These are phyloP conservation scores for Dryas octopetala DNA, from an alignment of 306 rosid species.

Conservation along the genomic window DNA sequence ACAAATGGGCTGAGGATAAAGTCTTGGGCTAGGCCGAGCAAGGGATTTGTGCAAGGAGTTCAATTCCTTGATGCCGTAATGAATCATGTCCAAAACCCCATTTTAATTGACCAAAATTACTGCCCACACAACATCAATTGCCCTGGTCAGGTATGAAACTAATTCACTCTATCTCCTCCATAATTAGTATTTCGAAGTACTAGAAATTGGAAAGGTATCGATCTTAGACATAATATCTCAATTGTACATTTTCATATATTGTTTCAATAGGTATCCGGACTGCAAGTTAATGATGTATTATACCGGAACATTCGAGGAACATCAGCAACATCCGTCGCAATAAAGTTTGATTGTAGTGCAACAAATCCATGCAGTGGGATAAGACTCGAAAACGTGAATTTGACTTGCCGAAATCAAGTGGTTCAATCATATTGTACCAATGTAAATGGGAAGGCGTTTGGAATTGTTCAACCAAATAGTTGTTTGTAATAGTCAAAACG, in stretches of 20 bases:
- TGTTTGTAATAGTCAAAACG: too few species aligned
- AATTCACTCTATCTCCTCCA: too few species aligned
- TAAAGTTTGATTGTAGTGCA: conserved; percentile 19
- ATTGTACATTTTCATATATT: background rate
- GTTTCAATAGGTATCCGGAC: background rate
- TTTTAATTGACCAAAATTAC: conserved; percentile 29
- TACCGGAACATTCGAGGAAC: conserved; percentile 22
- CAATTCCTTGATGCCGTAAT: conserved; percentile 12
- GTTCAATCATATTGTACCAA: conserved; percentile 18
- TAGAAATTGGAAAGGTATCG: background rate
- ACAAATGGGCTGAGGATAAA: conserved; percentile 28
- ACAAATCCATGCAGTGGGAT: conserved; percentile 20
- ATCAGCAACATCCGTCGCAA: conserved; percentile 12
- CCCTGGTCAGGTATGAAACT: conserved; percentile 15
- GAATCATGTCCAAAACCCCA: conserved; percentile 28
- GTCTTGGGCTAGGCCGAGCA: conserved; percentile 28
- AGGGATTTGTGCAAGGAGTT: conserved; percentile 16
- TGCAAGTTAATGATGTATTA: background rate
- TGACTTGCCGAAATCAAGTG: conserved; percentile 10
- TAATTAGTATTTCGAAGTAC: too few species aligned
- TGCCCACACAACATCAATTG: conserved; percentile 26
- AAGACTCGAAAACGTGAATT: conserved; percentile 7
- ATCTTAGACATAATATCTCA: background rate
- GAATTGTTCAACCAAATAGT: too few species aligned
- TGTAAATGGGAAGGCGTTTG: too few species aligned